Conservation (phyloP, 2,329 filamentous ascomycete genomes). For the Colletotrichum kahawae region DNA sequence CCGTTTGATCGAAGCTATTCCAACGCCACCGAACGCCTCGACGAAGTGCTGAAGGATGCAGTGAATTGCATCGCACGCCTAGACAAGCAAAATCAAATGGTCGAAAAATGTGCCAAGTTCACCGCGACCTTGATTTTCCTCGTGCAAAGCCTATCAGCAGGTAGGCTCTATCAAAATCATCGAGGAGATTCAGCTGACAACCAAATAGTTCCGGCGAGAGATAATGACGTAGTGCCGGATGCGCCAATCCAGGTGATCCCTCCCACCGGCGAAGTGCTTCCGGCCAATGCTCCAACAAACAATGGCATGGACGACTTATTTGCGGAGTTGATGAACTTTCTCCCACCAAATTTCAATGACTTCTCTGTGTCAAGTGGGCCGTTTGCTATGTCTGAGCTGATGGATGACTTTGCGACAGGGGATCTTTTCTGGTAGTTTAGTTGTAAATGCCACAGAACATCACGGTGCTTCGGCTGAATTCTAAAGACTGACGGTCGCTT, state of each 20-base stretch:
- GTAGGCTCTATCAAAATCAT: neutral
- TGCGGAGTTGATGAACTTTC: neutral
- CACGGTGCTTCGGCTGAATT: neutral
- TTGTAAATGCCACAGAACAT: neutral
- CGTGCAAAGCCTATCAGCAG: neutral
- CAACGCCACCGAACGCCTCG: neutral
- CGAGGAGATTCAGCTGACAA: neutral
- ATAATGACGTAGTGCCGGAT: too few relatives aligned
- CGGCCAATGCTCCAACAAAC: neutral
- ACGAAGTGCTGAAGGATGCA: neutral
- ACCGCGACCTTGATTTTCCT: conserved; percentile 1
- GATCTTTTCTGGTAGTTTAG: conserved; percentile 14
- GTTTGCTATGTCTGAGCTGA: conserved; percentile 7
- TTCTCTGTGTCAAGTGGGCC: neutral
- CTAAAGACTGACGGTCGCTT: neutral
- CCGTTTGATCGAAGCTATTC: neutral
- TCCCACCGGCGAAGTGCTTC: neutral
- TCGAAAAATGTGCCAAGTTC: conserved; percentile 19
- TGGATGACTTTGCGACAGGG: conserved; percentile 2
- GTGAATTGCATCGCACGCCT: neutral
- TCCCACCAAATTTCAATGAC: conserved; percentile 9
- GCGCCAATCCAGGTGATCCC: neutral
- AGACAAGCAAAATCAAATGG: conserved; percentile 9
- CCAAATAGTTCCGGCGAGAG: neutral
- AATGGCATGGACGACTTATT: neutral